Percentiles rank a stretch among this genome's conserved stretches.
Evolutionary conservation across 306 rosid species (phyloP).

Genomic region (Elaeagnus macrophylla): DNA sequence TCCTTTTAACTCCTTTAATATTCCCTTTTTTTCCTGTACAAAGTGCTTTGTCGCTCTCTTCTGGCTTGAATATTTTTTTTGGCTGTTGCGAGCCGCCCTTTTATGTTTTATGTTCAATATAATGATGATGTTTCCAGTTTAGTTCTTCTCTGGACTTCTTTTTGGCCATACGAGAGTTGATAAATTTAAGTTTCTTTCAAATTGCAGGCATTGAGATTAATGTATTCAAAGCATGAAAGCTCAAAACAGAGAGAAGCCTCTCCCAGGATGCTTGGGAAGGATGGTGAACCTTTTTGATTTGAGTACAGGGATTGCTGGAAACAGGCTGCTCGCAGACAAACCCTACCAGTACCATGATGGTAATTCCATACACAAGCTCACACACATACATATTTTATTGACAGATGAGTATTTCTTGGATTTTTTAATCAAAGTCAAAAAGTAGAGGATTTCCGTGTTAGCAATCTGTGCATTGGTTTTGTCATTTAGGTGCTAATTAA

Average conservation of each 20-base stretch:
- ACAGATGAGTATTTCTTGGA: neutral
- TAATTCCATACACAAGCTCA: conserved; percentile 13
- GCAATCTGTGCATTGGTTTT: too few relatives aligned
- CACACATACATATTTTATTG: neutral
- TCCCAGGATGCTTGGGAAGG: conserved; percentile 93
- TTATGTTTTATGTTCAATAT: too few relatives aligned
- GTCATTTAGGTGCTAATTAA: too few relatives aligned
- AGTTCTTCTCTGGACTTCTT: too few relatives aligned
- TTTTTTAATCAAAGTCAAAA: neutral
- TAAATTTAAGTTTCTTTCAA: neutral
- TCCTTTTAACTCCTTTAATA: too few relatives aligned
- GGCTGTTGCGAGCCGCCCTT: too few relatives aligned
- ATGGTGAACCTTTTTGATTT: conserved; percentile 89
- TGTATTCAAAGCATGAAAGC: conserved; percentile 39
- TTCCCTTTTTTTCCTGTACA: too few relatives aligned
- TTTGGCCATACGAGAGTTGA: too few relatives aligned
- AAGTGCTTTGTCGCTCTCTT: too few relatives aligned
- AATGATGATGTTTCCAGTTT: too few relatives aligned
- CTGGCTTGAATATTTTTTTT: too few relatives aligned
- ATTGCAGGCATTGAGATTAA: conserved; percentile 51
- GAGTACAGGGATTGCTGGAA: conserved; percentile 51
- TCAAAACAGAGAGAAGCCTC: conserved; percentile 51
- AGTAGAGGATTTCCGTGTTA: neutral
- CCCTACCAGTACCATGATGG: conserved; percentile 72
- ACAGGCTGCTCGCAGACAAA: conserved; percentile 66